A percentile compares a stretch with the other conserved stretches of the same genome.
phyloP scores from a whole-genome alignment of 768 basidiomycete species.

The Tylopilus felleus region DNA sequence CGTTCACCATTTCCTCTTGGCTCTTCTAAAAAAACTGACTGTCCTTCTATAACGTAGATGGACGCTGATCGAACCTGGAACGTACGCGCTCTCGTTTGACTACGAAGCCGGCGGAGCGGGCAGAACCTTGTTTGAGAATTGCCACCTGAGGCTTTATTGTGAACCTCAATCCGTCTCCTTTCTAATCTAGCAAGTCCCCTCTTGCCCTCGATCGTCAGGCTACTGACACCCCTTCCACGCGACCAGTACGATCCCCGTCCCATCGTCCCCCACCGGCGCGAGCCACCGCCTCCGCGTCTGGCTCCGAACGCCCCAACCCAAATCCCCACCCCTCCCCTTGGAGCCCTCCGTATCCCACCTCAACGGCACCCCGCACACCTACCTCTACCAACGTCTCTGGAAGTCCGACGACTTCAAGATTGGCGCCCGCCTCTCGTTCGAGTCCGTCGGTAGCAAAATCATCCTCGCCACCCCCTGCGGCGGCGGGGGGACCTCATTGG shows the following conservation, averaged over 20 bases:
- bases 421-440: conserved; percentile 55
- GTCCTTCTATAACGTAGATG: conserved; percentile 39
- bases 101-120: conserved; percentile 67
- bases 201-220: neutral
- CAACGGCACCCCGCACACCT: conserved; percentile 41
- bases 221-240: neutral
- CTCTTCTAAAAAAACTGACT: too few relatives aligned
- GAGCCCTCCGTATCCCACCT: neutral
- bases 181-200: conserved; percentile 51
- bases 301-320: conserved; percentile 44
- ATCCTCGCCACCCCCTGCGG: conserved; percentile 42
- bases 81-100: conserved; percentile 57
- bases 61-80: conserved; percentile 39
- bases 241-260: conserved; percentile 51
- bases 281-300: conserved; percentile 64
- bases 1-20: neutral
- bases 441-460: conserved; percentile 45
- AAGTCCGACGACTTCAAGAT: conserved; percentile 62
- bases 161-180: conserved; percentile 54
- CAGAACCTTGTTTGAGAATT: conserved; percentile 49
- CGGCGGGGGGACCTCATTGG: neutral
- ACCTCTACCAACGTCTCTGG: conserved; percentile 64
- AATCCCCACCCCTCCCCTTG: neutral
- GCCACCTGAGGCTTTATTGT: conserved; percentile 49
- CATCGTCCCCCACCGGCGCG: conserved; percentile 52